These are phyloP conservation scores for Ganoderma meredithae DNA, from an alignment of 1,284 basidiomycete genomes.

Conservation along the genomic window DNA sequence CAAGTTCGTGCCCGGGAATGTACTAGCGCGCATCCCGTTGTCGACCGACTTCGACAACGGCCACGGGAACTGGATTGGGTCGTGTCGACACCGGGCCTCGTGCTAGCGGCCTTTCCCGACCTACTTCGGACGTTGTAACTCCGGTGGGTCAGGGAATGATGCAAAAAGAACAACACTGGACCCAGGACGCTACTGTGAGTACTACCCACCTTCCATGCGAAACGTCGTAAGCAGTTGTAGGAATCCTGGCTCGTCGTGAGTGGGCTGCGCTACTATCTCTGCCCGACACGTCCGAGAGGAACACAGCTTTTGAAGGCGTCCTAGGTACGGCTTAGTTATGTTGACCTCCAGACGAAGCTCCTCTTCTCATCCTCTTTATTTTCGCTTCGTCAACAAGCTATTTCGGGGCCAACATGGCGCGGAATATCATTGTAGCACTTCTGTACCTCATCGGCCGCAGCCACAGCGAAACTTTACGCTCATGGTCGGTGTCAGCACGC, in stretches of 20 bases:
- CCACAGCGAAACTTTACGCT: not conserved
- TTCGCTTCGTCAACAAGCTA: not conserved
- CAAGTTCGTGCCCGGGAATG: constrained; percentile 17
- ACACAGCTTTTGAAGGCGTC: constrained; percentile 3
- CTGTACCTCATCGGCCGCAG: not conserved
- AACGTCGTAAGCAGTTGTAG: not conserved
- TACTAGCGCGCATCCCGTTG: constrained; percentile 14
- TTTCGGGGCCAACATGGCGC: not conserved
- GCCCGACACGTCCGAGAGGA: not conserved
- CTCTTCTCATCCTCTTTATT: not conserved
- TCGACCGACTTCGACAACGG: constrained; percentile 4
- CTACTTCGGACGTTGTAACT: constrained; percentile 2
- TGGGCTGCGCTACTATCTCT: not conserved
- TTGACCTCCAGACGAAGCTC: not conserved
- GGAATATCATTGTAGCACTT: not conserved
- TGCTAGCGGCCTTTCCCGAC: constrained; percentile 1
- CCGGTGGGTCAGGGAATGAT: constrained; percentile 6
- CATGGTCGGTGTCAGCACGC: not conserved
- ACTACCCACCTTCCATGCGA: constrained; percentile 1
- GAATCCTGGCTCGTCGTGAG: constrained; percentile 12
- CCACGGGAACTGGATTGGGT: constrained; percentile 7
- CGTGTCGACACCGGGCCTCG: not conserved
- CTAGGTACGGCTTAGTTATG: constrained; percentile 9
- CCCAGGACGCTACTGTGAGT: not conserved
- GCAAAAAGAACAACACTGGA: not conserved